phyloP scores from a whole-genome alignment of 768 basidiomycete species.

The Butyriboletus loyo region DNA sequence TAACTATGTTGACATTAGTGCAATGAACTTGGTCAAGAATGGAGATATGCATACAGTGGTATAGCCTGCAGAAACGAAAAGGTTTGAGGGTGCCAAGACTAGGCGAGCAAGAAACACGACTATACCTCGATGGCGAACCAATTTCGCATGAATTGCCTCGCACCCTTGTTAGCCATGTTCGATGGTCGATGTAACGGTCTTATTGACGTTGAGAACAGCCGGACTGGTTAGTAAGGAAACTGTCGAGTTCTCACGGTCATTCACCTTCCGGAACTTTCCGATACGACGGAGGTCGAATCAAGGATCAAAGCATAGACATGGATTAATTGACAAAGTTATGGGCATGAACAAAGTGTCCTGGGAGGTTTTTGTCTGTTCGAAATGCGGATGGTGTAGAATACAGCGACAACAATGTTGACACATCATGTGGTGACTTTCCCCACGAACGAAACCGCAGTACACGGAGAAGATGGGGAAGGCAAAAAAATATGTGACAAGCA shows the following conservation, averaged over 20 bases:
- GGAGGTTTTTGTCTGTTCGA: conserved; percentile 5
- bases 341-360: conserved; percentile 31
- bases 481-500: conserved; percentile 22
- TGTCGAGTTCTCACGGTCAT: conserved; percentile 13
- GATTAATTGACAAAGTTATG: conserved; percentile 15
- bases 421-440: conserved; percentile 20
- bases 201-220: background rate
- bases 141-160: conserved; percentile 35
- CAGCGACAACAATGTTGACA: conserved; percentile 30
- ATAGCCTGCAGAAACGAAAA: conserved; percentile 37
- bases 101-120: background rate
- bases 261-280: conserved; percentile 15
- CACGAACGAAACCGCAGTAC: conserved; percentile 8
- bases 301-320: conserved; percentile 24
- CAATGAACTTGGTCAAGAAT: background rate
- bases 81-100: background rate
- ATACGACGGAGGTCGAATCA: too few relatives aligned
- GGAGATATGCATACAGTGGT: conserved; percentile 40
- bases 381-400: conserved; percentile 23
- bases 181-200: conserved; percentile 1
- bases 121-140: conserved; percentile 48
- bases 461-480: conserved; percentile 2
- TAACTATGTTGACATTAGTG: conserved; percentile 36
- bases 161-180: conserved; percentile 25
- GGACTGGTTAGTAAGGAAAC: too few relatives aligned